Evolutionary conservation across 345 rosid genomes (phyloP).

Genomic region (Rhodomyrtus tomentosa): DNA sequence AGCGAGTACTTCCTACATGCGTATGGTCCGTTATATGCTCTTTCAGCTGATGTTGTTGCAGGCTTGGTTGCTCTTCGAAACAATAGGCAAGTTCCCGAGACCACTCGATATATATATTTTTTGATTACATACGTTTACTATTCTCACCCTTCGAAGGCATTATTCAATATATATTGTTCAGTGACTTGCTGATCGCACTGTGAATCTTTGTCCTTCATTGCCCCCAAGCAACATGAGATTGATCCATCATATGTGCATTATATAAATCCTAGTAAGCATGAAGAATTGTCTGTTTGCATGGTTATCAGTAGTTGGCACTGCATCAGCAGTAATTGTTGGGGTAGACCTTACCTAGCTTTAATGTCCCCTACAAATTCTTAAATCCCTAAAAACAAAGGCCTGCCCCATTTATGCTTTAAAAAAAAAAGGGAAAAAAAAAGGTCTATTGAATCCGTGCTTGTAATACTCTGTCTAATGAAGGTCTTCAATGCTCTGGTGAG

Average conservation of each 20-base stretch:
- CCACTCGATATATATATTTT: not conserved
- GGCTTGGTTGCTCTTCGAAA: slow-evolving; percentile 76
- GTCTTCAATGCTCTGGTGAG: not conserved
- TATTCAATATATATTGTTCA: not conserved
- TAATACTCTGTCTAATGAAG: not conserved
- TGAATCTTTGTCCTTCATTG: not conserved
- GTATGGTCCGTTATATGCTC: slow-evolving; percentile 90
- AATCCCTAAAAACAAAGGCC: not conserved
- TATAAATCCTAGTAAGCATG: not conserved
- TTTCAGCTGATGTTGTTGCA: slow-evolving; percentile 80
- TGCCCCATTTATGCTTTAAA: not conserved
- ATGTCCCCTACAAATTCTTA: not conserved
- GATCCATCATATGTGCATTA: not conserved
- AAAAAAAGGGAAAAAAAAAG: not conserved
- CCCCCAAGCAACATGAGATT: not conserved
- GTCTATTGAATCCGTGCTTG: not conserved
- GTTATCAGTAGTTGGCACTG: not conserved
- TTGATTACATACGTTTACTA: not conserved
- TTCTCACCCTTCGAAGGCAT: not conserved
- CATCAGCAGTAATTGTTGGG: not conserved
- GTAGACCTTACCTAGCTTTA: not conserved
- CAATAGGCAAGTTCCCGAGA: slow-evolving; percentile 39
- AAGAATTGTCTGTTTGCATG: not conserved
- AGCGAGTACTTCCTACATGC: slow-evolving; percentile 94
- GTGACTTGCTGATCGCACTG: not conserved